phyloP scores from a whole-genome alignment of 2,329 filamentous ascomycete species.

The Ascochyta lentis region DNA sequence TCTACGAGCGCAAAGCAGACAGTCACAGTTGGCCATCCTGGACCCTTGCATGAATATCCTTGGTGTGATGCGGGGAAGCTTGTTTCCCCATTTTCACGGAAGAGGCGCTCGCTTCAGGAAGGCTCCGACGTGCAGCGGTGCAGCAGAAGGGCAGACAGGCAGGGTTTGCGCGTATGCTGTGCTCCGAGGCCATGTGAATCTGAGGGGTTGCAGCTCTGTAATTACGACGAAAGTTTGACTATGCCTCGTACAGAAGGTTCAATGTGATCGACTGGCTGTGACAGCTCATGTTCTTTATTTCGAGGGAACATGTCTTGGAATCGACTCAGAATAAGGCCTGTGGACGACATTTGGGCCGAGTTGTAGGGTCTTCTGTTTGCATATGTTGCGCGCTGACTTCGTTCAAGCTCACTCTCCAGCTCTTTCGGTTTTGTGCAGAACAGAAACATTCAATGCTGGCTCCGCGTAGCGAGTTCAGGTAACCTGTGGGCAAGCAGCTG shows the following conservation, averaged over 20 bases:
- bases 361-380: too few relatives aligned
- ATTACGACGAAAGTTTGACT: not conserved
- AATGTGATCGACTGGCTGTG: not conserved
- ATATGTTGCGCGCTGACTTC: not conserved
- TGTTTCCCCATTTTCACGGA: constrained; percentile 2
- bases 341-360: too few relatives aligned
- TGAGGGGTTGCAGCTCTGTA: not conserved
- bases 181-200: constrained; percentile 9
- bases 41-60: constrained; percentile 1
- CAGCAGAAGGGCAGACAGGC: not conserved
- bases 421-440: not conserved
- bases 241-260: not conserved
- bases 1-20: not conserved
- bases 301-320: not conserved
- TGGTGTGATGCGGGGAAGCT: constrained; percentile 15
- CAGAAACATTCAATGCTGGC: not conserved
- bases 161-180: not conserved
- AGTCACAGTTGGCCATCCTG: not conserved
- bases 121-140: constrained; percentile 2
- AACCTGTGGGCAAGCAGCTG: too few relatives aligned
- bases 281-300: not conserved
- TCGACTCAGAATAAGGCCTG: too few relatives aligned
- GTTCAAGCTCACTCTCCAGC: not conserved
- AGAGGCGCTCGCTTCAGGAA: constrained; percentile 10
- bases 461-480: too few relatives aligned